Percentiles rank a stretch among this genome's conserved stretches.
Evolutionary conservation across 257 asterid genomes (phyloP).

Genomic region (Leonotis leonurus): DNA sequence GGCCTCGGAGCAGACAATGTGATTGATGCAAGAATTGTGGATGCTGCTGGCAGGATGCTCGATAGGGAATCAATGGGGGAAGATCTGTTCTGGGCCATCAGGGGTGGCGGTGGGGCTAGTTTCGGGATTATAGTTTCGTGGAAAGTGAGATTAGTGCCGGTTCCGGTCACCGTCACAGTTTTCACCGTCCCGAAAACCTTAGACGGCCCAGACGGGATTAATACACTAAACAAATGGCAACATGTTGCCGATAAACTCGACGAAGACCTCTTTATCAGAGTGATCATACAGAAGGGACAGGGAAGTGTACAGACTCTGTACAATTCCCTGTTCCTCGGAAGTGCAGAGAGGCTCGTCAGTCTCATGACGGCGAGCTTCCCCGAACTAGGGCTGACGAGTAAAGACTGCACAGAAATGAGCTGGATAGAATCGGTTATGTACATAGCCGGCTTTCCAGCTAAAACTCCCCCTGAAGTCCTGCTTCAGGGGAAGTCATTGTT

Average conservation of each 20-base stretch:
- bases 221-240: slow-evolving; percentile 46
- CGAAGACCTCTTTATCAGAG: slow-evolving; percentile 53
- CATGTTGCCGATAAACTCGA: slow-evolving; percentile 45
- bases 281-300: slow-evolving; percentile 39
- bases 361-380: slow-evolving; percentile 33
- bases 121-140: slow-evolving; percentile 48
- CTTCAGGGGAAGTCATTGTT: slow-evolving; percentile 55
- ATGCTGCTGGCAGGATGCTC: slow-evolving; percentile 41
- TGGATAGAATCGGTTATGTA: slow-evolving; percentile 54
- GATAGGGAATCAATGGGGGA: slow-evolving; percentile 51
- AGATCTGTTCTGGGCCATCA: slow-evolving; percentile 53
- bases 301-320: slow-evolving; percentile 34
- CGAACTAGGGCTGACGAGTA: slow-evolving; percentile 36
- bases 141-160: slow-evolving; percentile 48
- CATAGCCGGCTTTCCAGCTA: slow-evolving; percentile 41
- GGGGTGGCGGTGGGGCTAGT: slow-evolving; percentile 63
- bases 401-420: slow-evolving; percentile 45
- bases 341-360: slow-evolving; percentile 28
- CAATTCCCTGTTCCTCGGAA: slow-evolving; percentile 45
- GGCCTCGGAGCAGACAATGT: slow-evolving; percentile 59
- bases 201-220: slow-evolving; percentile 36
- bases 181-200: slow-evolving; percentile 46
- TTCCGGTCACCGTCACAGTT: slow-evolving; percentile 49
- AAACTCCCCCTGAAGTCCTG: slow-evolving; percentile 44
- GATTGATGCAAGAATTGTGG: slow-evolving; percentile 45